Evolutionary conservation across 306 rosid species (phyloP), one percentile per base, ranked within the genome.

Genomic region (Hippophae rhamnoides): DNA sequence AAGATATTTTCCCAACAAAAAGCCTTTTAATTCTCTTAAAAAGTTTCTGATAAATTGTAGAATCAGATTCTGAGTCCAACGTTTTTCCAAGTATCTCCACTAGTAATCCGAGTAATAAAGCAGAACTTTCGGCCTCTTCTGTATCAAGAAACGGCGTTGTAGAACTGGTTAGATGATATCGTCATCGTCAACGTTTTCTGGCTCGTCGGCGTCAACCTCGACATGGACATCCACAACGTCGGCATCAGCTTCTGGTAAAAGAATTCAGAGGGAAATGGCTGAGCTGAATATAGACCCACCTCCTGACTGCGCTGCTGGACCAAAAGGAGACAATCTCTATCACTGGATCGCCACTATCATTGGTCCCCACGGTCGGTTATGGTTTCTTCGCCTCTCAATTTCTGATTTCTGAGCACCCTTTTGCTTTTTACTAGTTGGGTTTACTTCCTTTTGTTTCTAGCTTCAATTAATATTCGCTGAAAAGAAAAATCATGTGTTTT

Each of bases 321-420:
- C 97, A 23, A 90, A 87, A 74, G 97, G 97, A 12, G 97, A 90
- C 73, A 90, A 90, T 63, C 89, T 90, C 64, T 90, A 87, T 64
- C 86, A 90, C 58, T 90, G 97, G 95, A 74, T 90, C 47, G 97
- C 96, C n/a, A 82, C 96, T 51, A 64, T 90, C 46, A 74, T 85
- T 10, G 98, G 98, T 2, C 78, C 95, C 62, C 62, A 86, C 56
- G 94, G 97, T 85, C 8, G 52, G 10, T 12, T 2, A 47, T 10
- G 13, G 14, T 12, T 25, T 53, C 43, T 14, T 54, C 47, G 8
- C 12, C 13, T 46, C 1, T 13, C 42, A 49, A 13, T 50, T 7
- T 44, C 49, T 46, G 5, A 3, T 46, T 46, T 46, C 49, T 3
- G 50, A 46, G 50, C 50, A 9, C 50, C 3, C 13, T 2, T 52